Evolutionary conservation across 2,329 filamentous ascomycete genomes (phyloP).

Genomic region (Xylariales sp.): DNA sequence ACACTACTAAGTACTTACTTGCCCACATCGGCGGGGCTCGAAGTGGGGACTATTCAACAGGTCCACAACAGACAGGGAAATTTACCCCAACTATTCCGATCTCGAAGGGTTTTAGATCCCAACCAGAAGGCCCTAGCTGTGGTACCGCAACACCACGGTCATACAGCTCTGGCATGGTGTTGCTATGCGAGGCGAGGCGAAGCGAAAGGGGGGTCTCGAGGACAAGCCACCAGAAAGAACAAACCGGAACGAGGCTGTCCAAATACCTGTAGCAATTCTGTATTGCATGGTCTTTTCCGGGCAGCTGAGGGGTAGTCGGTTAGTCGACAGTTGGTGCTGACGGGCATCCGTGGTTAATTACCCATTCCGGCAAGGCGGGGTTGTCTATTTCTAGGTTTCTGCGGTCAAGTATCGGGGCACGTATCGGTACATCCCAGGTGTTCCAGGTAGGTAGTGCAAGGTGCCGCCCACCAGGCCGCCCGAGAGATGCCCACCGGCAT

Average conservation of each 20-base stretch:
- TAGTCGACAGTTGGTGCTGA: slow-evolving; percentile 14
- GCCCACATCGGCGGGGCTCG: slow-evolving; percentile 26
- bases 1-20: no score
- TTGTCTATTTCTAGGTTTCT: slow-evolving; percentile 17
- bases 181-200: neutral
- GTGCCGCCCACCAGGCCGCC: slow-evolving; percentile 15
- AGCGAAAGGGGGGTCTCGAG: neutral
- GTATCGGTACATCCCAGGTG: slow-evolving; percentile 15
- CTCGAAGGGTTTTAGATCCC: slow-evolving; percentile 21
- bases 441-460: neutral
- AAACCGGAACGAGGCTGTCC: neutral
- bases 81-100: slow-evolving; percentile 52
- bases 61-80: slow-evolving; percentile 39
- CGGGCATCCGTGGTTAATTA: slow-evolving; percentile 16
- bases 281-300: neutral
- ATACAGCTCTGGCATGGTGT: neutral
- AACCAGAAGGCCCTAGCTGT: slow-evolving; percentile 17
- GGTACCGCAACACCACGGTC: slow-evolving; percentile 13
- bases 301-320: slow-evolving; percentile 7
- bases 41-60: slow-evolving; percentile 47
- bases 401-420: neutral
- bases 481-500: slow-evolving; percentile 23
- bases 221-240: neutral
- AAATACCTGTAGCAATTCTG: neutral
- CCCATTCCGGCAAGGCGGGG: slow-evolving; percentile 31